Evolutionary conservation across 2,329 filamentous ascomycete species (phyloP).

Genomic region (Colletotrichum sp.): DNA sequence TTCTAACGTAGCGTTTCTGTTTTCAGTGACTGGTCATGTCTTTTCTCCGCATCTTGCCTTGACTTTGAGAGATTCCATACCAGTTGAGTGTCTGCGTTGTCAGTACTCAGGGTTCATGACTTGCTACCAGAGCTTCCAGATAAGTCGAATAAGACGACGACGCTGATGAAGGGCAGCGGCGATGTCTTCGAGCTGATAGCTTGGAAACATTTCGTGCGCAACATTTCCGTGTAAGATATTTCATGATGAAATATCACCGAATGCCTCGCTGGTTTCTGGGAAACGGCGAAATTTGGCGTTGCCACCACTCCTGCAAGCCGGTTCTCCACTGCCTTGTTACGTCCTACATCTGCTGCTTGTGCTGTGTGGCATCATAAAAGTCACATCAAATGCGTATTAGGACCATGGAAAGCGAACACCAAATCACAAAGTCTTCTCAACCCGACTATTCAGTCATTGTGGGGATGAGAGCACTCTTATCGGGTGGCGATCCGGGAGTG

Average conservation of each 20-base stretch:
- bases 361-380: not conserved
- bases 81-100: not conserved
- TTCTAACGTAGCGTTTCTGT: no score
- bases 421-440: no score
- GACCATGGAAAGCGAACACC: not conserved
- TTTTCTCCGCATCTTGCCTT: not conserved
- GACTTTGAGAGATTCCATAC: not conserved
- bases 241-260: not conserved
- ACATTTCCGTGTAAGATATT: not conserved
- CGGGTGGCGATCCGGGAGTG: not conserved
- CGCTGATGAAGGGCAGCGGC: not conserved
- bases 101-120: not conserved
- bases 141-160: not conserved
- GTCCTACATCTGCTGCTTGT: not conserved
- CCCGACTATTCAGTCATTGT: no score
- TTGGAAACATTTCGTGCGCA: no score
- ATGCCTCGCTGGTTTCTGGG: no score
- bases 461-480: not conserved
- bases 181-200: not conserved
- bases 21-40: no score
- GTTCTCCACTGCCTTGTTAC: not conserved
- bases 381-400: not conserved
- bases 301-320: not conserved
- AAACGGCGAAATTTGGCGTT: no score
- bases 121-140: not conserved